Base-by-base conservation (phyloP, 1,139 yeast genomes). In the Debaryomycetaceae sp. region DNA sequence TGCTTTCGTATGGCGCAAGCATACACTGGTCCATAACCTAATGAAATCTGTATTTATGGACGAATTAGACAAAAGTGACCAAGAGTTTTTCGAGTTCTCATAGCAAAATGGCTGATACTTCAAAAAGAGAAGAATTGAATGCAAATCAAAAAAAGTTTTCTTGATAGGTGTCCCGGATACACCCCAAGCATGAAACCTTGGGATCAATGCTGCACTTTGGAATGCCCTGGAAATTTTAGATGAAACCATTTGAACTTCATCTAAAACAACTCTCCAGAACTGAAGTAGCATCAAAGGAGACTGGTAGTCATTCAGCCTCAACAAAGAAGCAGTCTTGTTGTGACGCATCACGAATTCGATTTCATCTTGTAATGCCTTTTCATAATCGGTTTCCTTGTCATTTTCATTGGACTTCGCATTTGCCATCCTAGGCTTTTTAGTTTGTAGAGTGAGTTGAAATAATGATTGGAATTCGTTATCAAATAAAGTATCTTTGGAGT, bases 131-230 rank as follows among this genome's bases (percentile, higher is more conserved):
- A 89, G 58, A 6, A 88, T 71, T 0, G 95, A 84, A 40, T 76
- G 80, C 41, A 89, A 65, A 59, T 91, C 96, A 35, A 67, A 65
- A 42, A 87, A 63, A 35, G 77, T 70, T 47, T 78, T 79, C 47
- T 81, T 79, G 8, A 89, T 84, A 0, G 98, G 95, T 0, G 98
- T 92, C 5, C 98, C 98, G 0, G 96, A 86, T 0, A 89, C 96
- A 6, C 96, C 96, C 98, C 98, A 92, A 0, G 96, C 81, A 63
- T 92, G 97, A 39, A 79, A 77, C 39, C 96, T 68, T 4, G 96
- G 95, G 17, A 92, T 78, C 31, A 86, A 65, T 3, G 87, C 70
- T 0, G 96, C 89, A 42, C 88, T 87, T 46, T 78, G 81, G 18
- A 95, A 88, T 1, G 94, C 88, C 37, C 86, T 75, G 1, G 92